Base-by-base conservation (phyloP, 1,284 basidiomycete species). In the Pseudozyma hubeiensis region DNA sequence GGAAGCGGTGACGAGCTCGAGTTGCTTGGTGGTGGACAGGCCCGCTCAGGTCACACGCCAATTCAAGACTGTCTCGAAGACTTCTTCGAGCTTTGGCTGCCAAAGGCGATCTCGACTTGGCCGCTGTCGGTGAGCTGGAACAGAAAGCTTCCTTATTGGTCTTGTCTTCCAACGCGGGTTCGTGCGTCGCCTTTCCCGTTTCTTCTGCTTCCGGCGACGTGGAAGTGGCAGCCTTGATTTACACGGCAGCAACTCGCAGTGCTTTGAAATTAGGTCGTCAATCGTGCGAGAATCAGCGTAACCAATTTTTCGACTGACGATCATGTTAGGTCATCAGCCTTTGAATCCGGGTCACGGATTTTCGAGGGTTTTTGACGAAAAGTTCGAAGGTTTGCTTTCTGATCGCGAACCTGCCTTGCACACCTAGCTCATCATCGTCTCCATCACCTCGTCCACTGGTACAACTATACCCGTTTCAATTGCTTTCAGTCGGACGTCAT, bases 181-280 rank as follows among this genome's bases (percentile, higher is more conserved):
- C 64, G 64, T 66, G 57, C 64, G 64, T 51, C 41, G 34, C 29
- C 40, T 11, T 34, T 52, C 35, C 7, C 3, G 16, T 51, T 46
- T n/a, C 35, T 61, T 55, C 64, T 58, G 44, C 66, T 69, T 69
- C 49, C 61, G 61, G 66, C 66, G 66, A 69, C 66, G 66, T 69
- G 66, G 66, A 69, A 69, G 43, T 46, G 17, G 17, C 41, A 52
- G 24, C 24, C 24, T 24, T 24, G 24, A 24, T 24, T 24, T 24
- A 24, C 24, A 24, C 24, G 24, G 24, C 24, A 24, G 24, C 24
- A 24, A 24, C 24, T 24, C 24, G 24, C 24, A 24, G 24, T 24
- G 24, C 24, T 24, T 24, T 24, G 24, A 24, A 24, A 24, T 24
- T 24, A 24, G 24, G 24, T 24, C 24, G 24, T 24, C 24, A 64